These are phyloP conservation scores for Alectoria sarmentosa DNA, from an alignment of 495 filamentous ascomycete genomes.

Conservation along the genomic window DNA sequence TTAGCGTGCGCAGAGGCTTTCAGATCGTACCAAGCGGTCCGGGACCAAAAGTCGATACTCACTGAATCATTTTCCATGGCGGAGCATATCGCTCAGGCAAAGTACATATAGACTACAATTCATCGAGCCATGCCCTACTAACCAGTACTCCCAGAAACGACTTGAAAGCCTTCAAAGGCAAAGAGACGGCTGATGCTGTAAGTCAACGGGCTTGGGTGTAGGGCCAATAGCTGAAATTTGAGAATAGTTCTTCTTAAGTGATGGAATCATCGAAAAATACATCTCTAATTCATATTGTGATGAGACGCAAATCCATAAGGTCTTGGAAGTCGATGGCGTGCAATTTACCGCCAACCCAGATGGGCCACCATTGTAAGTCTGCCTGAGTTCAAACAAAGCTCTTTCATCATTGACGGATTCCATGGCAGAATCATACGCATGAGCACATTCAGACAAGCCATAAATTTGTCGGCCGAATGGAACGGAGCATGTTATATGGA, in stretches of 20 bases:
- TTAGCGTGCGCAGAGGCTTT: conserved; percentile 12
- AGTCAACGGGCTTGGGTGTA: neutral
- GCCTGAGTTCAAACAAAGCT: neutral
- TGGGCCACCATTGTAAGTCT: conserved; percentile 12
- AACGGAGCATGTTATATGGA: conserved; percentile 8
- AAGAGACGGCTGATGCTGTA: neutral
- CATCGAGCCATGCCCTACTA: neutral
- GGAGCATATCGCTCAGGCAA: conserved; percentile 1
- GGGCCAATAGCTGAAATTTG: neutral
- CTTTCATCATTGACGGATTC: neutral
- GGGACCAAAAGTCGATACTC: conserved; percentile 9
- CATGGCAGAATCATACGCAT: conserved; percentile 6
- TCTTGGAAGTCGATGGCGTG: conserved; percentile 8
- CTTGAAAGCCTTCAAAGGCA: neutral
- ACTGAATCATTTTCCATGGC: conserved; percentile 7
- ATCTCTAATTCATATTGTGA: conserved; percentile 5
- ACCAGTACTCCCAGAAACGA: neutral
- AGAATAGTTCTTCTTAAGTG: conserved; percentile 10
- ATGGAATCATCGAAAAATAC: conserved; percentile 4
- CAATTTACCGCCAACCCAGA: conserved; percentile 6
- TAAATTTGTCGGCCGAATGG: conserved; percentile 9
- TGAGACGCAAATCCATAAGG: neutral
- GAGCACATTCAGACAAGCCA: conserved; percentile 9
- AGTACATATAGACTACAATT: neutral
- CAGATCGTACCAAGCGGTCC: conserved; percentile 14